Percentiles rank a stretch among this genome's conserved stretches.
Evolutionary conservation across 2,329 filamentous ascomycete species (phyloP).

Genomic region (Ophiostoma sp.): DNA sequence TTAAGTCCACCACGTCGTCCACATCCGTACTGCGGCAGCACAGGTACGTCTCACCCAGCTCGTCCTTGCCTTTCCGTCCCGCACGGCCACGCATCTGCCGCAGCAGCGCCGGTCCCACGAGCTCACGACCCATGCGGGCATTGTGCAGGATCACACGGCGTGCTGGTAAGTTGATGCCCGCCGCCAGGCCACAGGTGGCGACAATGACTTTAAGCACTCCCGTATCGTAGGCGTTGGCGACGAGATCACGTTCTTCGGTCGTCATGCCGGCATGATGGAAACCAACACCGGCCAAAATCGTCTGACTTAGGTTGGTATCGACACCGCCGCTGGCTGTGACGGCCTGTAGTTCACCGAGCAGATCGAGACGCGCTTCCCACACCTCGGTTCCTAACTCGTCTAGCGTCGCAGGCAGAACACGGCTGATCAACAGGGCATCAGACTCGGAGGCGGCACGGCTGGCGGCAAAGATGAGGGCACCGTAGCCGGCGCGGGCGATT

Average conservation of each 20-base stretch:
- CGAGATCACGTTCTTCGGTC: slow-evolving; percentile 70
- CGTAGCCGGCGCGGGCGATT: slow-evolving; percentile 67
- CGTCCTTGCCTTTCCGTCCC: slow-evolving; percentile 75
- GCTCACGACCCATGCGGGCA: slow-evolving; percentile 72
- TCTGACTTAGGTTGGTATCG: slow-evolving; percentile 65
- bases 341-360: slow-evolving; percentile 66
- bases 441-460: slow-evolving; percentile 68
- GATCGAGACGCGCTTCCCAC: slow-evolving; percentile 61
- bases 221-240: slow-evolving; percentile 69
- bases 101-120: slow-evolving; percentile 77
- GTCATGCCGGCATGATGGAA: slow-evolving; percentile 74
- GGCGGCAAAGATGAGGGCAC: slow-evolving; percentile 71
- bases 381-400: slow-evolving; percentile 48
- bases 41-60: slow-evolving; percentile 74
- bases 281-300: slow-evolving; percentile 65
- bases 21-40: slow-evolving; percentile 70
- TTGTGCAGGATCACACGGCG: slow-evolving; percentile 74
- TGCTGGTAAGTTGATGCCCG: slow-evolving; percentile 76
- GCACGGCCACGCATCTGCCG: slow-evolving; percentile 79
- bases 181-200: slow-evolving; percentile 77
- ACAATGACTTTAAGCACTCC: slow-evolving; percentile 70
- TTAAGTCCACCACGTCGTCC: slow-evolving; percentile 67
- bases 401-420: slow-evolving; percentile 57
- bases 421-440: slow-evolving; percentile 67
- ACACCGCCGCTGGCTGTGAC: slow-evolving; percentile 58